These are phyloP conservation scores for Omphalotus guepiniiformis DNA, from an alignment of 768 basidiomycete genomes.

Conservation along the genomic window DNA sequence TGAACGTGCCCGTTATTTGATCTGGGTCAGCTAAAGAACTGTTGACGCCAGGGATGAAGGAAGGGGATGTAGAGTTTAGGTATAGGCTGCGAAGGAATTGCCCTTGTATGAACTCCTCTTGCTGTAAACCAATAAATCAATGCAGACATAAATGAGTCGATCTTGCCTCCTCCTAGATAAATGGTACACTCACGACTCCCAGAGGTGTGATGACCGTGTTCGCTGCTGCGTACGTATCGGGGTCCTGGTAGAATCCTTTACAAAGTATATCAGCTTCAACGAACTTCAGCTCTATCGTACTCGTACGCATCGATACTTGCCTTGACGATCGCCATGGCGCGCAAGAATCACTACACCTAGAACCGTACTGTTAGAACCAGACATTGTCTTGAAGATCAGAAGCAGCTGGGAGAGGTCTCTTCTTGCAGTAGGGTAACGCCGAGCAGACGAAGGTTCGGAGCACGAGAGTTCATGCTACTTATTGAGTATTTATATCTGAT, in stretches of 20 bases:
- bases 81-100: conserved; percentile 47
- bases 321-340: conserved; percentile 58
- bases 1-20: conserved; percentile 24
- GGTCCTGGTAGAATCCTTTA: conserved; percentile 61
- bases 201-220: conserved; percentile 62
- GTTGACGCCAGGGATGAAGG: conserved; percentile 44
- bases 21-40: conserved; percentile 29
- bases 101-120: conserved; percentile 58
- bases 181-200: conserved; percentile 46
- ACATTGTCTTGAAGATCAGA: not conserved
- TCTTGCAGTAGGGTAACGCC: too few species aligned
- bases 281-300: too few species aligned
- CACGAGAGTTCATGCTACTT: too few species aligned
- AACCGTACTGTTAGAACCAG: conserved; percentile 26
- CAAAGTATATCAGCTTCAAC: too few species aligned
- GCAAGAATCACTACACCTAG: conserved; percentile 54
- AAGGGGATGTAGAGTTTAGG: conserved; percentile 47
- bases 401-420: too few species aligned
- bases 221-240: conserved; percentile 51
- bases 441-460: too few species aligned
- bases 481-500: too few species aligned
- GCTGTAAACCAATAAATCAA: conserved; percentile 26
- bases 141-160: conserved; percentile 1
- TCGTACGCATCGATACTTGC: conserved; percentile 16
- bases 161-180: not conserved